Percentiles rank a stretch among this genome's conserved stretches.
phyloP scores from a whole-genome alignment of 352 stramenopile genomes.

The Phytophthora ohioensis region DNA sequence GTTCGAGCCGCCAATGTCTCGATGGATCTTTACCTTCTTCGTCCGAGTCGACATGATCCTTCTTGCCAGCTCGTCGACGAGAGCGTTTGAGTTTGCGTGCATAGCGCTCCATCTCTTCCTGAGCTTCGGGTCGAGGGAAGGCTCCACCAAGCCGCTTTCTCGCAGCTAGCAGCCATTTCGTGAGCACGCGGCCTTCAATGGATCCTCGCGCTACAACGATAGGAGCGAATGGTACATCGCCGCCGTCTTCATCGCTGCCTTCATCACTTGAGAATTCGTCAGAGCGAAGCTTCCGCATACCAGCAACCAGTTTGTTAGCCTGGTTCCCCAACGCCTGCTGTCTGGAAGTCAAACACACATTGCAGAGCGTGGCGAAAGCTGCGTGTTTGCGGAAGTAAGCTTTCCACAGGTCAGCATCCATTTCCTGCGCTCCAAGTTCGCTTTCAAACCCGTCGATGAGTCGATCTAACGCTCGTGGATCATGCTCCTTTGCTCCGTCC shows the following conservation, averaged over 20 bases:
- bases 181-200: conserved; percentile 93
- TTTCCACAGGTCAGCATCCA: conserved; percentile 95
- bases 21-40: conserved; percentile 74
- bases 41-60: conserved; percentile 76
- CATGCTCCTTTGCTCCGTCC: conserved; percentile 67
- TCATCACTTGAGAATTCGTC: conserved; percentile 95
- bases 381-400: conserved; percentile 96
- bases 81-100: conserved; percentile 84
- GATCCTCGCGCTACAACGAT: conserved; percentile 92
- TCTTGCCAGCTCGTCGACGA: conserved; percentile 71
- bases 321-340: conserved; percentile 29
- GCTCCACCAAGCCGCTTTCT: conserved; percentile 91
- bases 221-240: conserved; percentile 89
- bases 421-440: conserved; percentile 88
- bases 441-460: conserved; percentile 80
- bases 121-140: conserved; percentile 89
- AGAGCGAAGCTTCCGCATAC: conserved; percentile 76
- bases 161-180: conserved; percentile 94
- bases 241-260: conserved; percentile 78
- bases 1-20: conserved; percentile 77
- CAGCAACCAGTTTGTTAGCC: conserved; percentile 34
- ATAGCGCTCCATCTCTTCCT: conserved; percentile 93
- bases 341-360: conserved; percentile 82
- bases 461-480: conserved; percentile 79
- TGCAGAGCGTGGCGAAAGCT: conserved; percentile 94